Evolutionary conservation across 2,329 filamentous ascomycete species (phyloP), one percentile per base, ranked within the genome.

Genomic region (Sporothrix sp.): DNA sequence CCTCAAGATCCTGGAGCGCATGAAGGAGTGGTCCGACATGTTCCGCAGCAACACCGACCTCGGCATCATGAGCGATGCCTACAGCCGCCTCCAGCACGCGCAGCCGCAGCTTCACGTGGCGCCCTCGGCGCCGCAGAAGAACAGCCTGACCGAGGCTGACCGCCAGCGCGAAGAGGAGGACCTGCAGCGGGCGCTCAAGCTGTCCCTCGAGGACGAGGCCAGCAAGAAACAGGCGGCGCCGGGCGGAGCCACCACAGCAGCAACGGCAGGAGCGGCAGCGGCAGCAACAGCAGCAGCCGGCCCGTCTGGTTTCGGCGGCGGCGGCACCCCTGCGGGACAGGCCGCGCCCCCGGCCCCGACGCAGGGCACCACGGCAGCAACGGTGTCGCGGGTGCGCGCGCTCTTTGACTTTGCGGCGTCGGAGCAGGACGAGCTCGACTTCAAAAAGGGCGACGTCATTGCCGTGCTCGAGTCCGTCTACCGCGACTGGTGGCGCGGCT

Each of bases 401-500:
- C 74, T 97, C 40, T 98, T 87, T 65, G 93, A 98, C 66, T 98
- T 98, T 66, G 82, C 85, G 46, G 91, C 93, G 2, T 94, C 90
- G 0, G 93, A 98, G 66, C 81, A 89, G 0, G 93, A 91, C 43
- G 93, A 98, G 70, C 74, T 98, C 55, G 89, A 95, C 59, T 98
- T 98, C 66, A 85, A 90, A 59, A 95, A 95, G 70, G 91, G 93
- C 25, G 93, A 98, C 64, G 85, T 97, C 36, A 98, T 98, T 65
- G 91, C 93, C 1, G 93, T 98, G 14, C 75, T 98, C 36, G 93
- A 97, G 68, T 96, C 90, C 1, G 93, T 97, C 2, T 98, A 94
- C 71, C 98, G 97, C 68, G 93, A 98, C 67, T 98, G 93, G 93
- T 98, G 93, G 93, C 91, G 95, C 60, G 93, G 93, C 1, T 95